Evolutionary conservation across 2,329 filamentous ascomycete genomes (phyloP), one percentile per base, ranked within the genome.

Genomic region (Phoma sp.): DNA sequence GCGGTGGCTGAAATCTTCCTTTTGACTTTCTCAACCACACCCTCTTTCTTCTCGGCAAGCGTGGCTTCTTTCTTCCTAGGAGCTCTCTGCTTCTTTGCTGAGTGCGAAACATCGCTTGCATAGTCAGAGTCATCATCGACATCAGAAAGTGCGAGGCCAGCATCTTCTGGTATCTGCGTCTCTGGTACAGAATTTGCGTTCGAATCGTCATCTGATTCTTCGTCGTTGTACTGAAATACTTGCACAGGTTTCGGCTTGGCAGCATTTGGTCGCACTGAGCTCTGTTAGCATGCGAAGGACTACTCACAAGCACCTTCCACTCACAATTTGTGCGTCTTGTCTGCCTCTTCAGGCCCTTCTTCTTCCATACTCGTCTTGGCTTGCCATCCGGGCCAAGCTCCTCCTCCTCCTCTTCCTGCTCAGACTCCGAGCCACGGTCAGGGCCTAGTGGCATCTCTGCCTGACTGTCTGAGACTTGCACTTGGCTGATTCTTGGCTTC

Each of bases 301-400:
- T 39, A 30, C n/a, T 14, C 35, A n/a, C 9, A 13, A 2, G 4
- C 37, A 23, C n/a, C 4, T 39, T 27, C 22, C 43, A 59, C 64
- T 61, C 58, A 72, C 71, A 90, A 55, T 87, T 91, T 50, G 84
- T 81, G 42, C 82, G 79, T 58, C 87, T 81, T 3, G 90, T 93
- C 50, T 89, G 91, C 57, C 90, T 82, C 79, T 95, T 95, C 70
- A 90, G 83, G 0, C 89, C 90, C 78, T 90, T 90, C 82, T 95
- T 95, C 80, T 93, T 93, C 79, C 83, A 93, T 1, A 84, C 75
- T 48, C 81, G 84, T 33, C 86, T 71, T 2, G 86, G 86, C 58
- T 83, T 79, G 1, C 86, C 86, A 63, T 85, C 77, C n/a, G 78
- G 79, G 47, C 79, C 84, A 10, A 82, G 52, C 11, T 60, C 63